phyloP scores from a whole-genome alignment of 106 monocot species.

The Allium cepa region DNA sequence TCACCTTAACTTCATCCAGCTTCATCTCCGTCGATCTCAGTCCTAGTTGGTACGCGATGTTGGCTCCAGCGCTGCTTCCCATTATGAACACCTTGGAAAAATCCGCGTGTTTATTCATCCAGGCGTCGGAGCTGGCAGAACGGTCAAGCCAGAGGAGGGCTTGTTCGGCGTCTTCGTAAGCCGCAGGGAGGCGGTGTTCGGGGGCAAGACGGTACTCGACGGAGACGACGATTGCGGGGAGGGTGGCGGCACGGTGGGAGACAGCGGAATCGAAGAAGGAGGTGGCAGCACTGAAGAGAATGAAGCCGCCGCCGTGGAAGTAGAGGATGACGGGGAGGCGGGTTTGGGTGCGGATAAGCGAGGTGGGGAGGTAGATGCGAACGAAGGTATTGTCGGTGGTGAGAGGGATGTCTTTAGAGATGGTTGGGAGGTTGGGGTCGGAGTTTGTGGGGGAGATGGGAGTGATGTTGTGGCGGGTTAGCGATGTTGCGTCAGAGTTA shows the following conservation, averaged over 20 bases:
- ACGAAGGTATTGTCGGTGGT: not conserved
- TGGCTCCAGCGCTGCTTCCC: slow-evolving; percentile 41
- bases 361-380: not conserved
- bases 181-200: slow-evolving; percentile 59
- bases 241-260: slow-evolving; percentile 14
- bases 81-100: slow-evolving; percentile 24
- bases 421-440: not conserved
- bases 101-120: slow-evolving; percentile 12
- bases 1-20: not conserved
- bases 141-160: slow-evolving; percentile 17
- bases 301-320: slow-evolving; percentile 68
- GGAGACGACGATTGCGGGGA: slow-evolving; percentile 50
- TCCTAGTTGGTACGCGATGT: slow-evolving; percentile 19
- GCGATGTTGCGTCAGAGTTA: not conserved
- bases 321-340: slow-evolving; percentile 41
- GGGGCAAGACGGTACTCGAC: slow-evolving; percentile 61
- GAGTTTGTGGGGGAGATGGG: not conserved
- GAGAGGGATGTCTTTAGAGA: slow-evolving; percentile 1
- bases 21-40: slow-evolving; percentile 14
- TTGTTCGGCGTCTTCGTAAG: slow-evolving; percentile 50
- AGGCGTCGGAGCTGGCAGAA: not conserved
- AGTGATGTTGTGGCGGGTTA: not conserved
- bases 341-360: not conserved
- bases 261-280: slow-evolving; percentile 27
- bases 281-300: slow-evolving; percentile 32